Evolutionary conservation across 108 stramenopile genomes (phyloP).

Genomic region (Skeletonema menzelii): DNA sequence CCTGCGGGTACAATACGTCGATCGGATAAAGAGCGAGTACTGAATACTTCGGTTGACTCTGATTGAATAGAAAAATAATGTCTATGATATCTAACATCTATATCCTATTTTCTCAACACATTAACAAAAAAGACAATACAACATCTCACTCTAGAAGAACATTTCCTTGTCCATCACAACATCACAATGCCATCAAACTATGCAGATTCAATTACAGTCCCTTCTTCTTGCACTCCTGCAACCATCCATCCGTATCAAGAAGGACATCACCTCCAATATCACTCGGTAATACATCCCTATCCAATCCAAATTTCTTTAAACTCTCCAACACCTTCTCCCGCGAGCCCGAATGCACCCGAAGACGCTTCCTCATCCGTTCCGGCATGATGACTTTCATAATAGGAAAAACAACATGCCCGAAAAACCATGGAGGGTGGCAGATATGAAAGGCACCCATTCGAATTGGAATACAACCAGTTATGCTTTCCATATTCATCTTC

Average conservation of each 20-base stretch:
- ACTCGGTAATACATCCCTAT: conserved; percentile 37
- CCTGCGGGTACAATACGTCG: conserved; percentile 53
- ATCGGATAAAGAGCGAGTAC: background rate
- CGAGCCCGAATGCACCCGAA: conserved; percentile 49
- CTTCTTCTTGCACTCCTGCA: conserved; percentile 20
- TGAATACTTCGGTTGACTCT: background rate
- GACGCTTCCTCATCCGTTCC: conserved; percentile 51
- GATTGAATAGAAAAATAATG: background rate
- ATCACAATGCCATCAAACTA: background rate
- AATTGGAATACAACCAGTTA: conserved; percentile 56
- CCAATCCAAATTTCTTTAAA: conserved; percentile 49
- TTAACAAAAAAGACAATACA: background rate
- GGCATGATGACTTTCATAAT: conserved; percentile 55
- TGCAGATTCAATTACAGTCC: background rate
- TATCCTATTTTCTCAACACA: background rate
- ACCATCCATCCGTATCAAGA: conserved; percentile 40
- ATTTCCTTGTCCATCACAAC: background rate
- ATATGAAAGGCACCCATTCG: conserved; percentile 57
- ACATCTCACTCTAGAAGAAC: background rate
- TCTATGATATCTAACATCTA: background rate
- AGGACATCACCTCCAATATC: conserved; percentile 54
- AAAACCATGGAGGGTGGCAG: conserved; percentile 61
- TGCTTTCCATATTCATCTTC: conserved; percentile 30
- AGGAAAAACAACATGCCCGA: conserved; percentile 47
- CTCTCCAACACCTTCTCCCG: conserved; percentile 47